Conservation (phyloP, 139 green algal species). For the Haematococcus lacustris region DNA sequence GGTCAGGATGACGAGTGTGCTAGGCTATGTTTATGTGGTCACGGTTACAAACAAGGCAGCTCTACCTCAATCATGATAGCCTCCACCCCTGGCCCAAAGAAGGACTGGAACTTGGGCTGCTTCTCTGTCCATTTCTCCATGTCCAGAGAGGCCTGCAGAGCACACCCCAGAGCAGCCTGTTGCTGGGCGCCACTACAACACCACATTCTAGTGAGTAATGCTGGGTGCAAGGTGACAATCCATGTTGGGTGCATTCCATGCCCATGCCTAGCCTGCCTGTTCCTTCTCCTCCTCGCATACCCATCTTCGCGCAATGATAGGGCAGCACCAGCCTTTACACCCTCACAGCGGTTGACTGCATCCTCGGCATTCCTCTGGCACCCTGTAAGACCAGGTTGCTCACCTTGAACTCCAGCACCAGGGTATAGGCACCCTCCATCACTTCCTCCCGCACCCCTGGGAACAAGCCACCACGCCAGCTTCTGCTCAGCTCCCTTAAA, state of each 20-base stretch:
- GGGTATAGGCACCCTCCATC: conserved; percentile 48
- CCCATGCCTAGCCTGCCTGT: no score
- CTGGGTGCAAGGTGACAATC: no score
- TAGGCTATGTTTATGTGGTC: no score
- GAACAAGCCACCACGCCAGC: neutral
- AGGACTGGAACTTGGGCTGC: conserved; percentile 76
- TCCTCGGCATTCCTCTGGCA: no score
- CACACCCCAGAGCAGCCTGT: neutral
- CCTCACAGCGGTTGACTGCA: no score
- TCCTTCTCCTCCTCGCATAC: conserved; percentile 73
- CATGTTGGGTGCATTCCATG: no score
- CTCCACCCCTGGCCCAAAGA: conserved; percentile 87
- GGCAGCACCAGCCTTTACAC: no score
- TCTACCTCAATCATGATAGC: conserved; percentile 20
- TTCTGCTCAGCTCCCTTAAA: no score
- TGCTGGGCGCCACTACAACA: neutral
- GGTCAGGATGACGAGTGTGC: no score
- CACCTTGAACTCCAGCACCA: conserved; percentile 81
- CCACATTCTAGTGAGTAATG: no score
- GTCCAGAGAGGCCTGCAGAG: conserved; percentile 30
- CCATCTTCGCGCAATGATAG: conserved; percentile 63
- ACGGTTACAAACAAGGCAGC: no score
- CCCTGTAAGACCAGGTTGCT: no score
- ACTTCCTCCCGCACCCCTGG: conserved; percentile 78
- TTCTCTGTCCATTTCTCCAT: conserved; percentile 58